Conservation (phyloP, 805 yeast genomes). For the Starmerella vitae region DNA sequence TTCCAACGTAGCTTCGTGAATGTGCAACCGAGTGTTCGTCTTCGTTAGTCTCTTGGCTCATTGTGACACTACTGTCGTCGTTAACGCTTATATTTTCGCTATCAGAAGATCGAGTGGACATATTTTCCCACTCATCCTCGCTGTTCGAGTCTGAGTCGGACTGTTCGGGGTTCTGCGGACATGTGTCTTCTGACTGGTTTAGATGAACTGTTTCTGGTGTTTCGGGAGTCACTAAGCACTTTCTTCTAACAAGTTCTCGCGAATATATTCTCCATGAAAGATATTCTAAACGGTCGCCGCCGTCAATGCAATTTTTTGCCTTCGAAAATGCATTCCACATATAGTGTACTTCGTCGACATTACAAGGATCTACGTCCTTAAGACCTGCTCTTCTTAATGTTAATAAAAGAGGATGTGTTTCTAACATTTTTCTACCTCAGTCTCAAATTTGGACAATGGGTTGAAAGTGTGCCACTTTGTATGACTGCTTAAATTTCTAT, state of each 20-base stretch:
- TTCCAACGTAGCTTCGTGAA: background rate
- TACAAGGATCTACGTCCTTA: slow-evolving; percentile 18
- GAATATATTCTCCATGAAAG: slow-evolving; percentile 22
- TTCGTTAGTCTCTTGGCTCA: no score
- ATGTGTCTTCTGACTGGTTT: background rate
- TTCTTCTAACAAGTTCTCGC: slow-evolving; percentile 11
- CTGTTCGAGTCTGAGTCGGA: background rate
- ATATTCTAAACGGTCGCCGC: slow-evolving; percentile 21
- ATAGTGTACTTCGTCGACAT: slow-evolving; percentile 19
- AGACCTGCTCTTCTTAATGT: slow-evolving; percentile 19
- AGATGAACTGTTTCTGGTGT: background rate
- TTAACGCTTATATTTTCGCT: background rate
- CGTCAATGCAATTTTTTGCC: slow-evolving; percentile 19
- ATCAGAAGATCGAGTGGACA: background rate
- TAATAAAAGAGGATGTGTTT: slow-evolving; percentile 16
- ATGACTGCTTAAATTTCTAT: no score
- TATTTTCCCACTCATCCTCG: slow-evolving; percentile 2
- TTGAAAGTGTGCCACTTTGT: no score
- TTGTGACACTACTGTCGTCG: no score
- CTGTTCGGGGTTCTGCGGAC: background rate
- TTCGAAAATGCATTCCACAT: slow-evolving; percentile 21
- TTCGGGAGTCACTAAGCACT: slow-evolving; percentile 3
- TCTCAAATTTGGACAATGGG: no score
- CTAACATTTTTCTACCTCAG: slow-evolving; percentile 11
- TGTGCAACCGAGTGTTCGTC: background rate